Conservation (phyloP, 345 rosid species). For the Acer negundo region DNA sequence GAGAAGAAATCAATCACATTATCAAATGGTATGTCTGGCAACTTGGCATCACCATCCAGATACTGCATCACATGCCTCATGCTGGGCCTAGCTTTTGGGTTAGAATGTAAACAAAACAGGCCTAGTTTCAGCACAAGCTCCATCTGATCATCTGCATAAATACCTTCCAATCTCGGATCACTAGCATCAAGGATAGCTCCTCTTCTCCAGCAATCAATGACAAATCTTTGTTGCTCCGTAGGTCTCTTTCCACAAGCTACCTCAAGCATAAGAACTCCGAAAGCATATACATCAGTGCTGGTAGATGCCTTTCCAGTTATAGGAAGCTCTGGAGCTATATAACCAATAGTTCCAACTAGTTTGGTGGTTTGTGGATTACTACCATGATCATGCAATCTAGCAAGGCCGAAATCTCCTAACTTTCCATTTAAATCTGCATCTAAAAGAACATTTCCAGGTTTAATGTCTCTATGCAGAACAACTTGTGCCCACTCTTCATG, state of each 20-base stretch:
- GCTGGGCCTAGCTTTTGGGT: slow-evolving; percentile 28
- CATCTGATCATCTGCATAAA: slow-evolving; percentile 33
- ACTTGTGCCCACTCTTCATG: slow-evolving; percentile 54
- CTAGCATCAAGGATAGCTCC: slow-evolving; percentile 26
- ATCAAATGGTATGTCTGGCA: slow-evolving; percentile 17
- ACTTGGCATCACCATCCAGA: slow-evolving; percentile 31
- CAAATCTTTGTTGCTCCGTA: slow-evolving; percentile 19
- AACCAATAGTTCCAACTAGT: slow-evolving; percentile 49
- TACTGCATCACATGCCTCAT: slow-evolving; percentile 27
- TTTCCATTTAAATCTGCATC: slow-evolving; percentile 38
- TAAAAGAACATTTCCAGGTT: slow-evolving; percentile 41
- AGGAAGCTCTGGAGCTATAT: slow-evolving; percentile 48
- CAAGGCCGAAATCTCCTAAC: slow-evolving; percentile 51
- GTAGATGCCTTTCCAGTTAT: slow-evolving; percentile 27
- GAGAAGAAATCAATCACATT: slow-evolving; percentile 8
- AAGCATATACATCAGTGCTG: neutral
- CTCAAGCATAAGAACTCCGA: neutral
- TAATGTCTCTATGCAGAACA: slow-evolving; percentile 48
- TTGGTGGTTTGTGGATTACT: slow-evolving; percentile 30
- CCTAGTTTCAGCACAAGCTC: slow-evolving; percentile 36
- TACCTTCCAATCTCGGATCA: slow-evolving; percentile 26
- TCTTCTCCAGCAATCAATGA: slow-evolving; percentile 20
- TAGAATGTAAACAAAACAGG: slow-evolving; percentile 30
- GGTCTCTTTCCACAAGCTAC: slow-evolving; percentile 29
- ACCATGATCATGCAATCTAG: slow-evolving; percentile 41